Conservation (phyloP, 75 land plant genomes). For the Ceratopteris richardii region DNA sequence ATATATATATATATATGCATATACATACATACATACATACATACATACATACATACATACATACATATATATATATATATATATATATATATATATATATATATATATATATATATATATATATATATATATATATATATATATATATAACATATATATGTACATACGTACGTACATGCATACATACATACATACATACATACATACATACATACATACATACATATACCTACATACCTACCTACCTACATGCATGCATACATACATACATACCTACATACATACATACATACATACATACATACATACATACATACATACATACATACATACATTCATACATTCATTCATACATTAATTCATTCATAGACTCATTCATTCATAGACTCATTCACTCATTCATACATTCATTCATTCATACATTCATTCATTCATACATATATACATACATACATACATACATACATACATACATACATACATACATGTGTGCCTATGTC, state of each 20-base stretch:
- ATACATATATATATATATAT: not conserved
- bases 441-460: not conserved
- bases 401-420: not conserved
- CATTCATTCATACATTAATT: conserved; percentile 1
- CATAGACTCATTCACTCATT: not conserved
- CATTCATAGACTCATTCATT: not conserved
- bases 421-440: not conserved
- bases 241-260: too few relatives aligned
- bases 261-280: too few relatives aligned
- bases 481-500: not conserved
- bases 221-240: too few relatives aligned
- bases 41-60: not conserved
- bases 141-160: too few relatives aligned
- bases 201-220: not conserved
- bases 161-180: not conserved
- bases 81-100: not conserved
- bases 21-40: not conserved
- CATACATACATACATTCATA: not conserved
- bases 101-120: too few relatives aligned
- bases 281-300: conserved; percentile 1
- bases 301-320: not conserved
- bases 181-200: not conserved
- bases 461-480: not conserved
- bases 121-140: not conserved
- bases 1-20: too few relatives aligned